Evolutionary conservation across 805 yeast genomes (phyloP).

Genomic region (Metschnikowia dekortorum): DNA sequence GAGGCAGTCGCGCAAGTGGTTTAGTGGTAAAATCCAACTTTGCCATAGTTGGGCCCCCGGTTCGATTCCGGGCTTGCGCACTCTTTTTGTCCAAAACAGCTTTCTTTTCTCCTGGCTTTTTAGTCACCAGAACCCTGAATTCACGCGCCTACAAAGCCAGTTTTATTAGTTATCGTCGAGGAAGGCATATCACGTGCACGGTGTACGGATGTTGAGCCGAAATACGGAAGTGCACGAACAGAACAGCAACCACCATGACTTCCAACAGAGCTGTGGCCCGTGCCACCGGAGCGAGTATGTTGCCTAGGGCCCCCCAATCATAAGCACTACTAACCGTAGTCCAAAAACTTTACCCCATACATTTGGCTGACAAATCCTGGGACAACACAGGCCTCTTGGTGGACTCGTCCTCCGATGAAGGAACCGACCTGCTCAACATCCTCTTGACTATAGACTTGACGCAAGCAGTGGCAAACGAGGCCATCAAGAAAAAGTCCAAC

Average conservation of each 20-base stretch:
- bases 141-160: too few species aligned
- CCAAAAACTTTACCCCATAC: constrained; percentile 74
- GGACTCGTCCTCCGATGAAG: constrained; percentile 44
- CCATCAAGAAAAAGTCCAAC: constrained; percentile 50
- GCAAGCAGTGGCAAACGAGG: constrained; percentile 78
- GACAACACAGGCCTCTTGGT: constrained; percentile 92
- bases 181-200: neutral
- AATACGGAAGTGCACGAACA: neutral
- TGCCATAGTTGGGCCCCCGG: constrained; percentile 20
- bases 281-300: constrained; percentile 38
- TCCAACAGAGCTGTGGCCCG: constrained; percentile 44
- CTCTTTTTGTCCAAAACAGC: constrained; percentile 2
- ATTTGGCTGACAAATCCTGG: constrained; percentile 85
- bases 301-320: neutral
- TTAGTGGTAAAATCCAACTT: constrained; percentile 20
- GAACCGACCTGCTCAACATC: constrained; percentile 26
- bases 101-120: too few species aligned
- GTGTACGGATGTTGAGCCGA: neutral
- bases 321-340: constrained; percentile 34
- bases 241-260: constrained; percentile 8
- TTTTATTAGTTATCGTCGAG: too few species aligned
- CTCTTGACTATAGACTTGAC: constrained; percentile 85
- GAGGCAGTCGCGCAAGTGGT: constrained; percentile 24
- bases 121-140: too few species aligned
- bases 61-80: constrained; percentile 24